These are phyloP conservation scores for Lentinula sp. DNA, from an alignment of 768 basidiomycete species.

Conservation along the genomic window DNA sequence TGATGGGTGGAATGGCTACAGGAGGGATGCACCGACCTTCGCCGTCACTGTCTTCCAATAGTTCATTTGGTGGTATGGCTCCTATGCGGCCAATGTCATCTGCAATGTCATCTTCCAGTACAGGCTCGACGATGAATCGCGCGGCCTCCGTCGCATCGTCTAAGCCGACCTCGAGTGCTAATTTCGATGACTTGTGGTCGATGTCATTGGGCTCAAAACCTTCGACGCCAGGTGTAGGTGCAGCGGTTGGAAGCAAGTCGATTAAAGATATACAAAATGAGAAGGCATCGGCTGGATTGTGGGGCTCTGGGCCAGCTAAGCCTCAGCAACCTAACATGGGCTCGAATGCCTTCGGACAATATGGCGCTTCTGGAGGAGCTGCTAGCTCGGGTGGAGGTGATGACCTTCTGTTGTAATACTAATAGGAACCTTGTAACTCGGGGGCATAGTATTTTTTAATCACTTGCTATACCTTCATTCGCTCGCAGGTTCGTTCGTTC, in stretches of 20 bases:
- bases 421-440: neutral
- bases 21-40: slow-evolving; percentile 29
- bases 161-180: slow-evolving; percentile 32
- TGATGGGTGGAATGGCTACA: slow-evolving; percentile 14
- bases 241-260: neutral
- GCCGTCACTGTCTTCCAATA: slow-evolving; percentile 26
- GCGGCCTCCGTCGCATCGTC: slow-evolving; percentile 16
- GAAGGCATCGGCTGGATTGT: slow-evolving; percentile 54
- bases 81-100: slow-evolving; percentile 20
- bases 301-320: slow-evolving; percentile 42
- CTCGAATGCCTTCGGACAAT: slow-evolving; percentile 24
- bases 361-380: slow-evolving; percentile 12
- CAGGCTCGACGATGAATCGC: slow-evolving; percentile 10
- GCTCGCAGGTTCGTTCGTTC: neutral
- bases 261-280: slow-evolving; percentile 8
- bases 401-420: slow-evolving; percentile 37
- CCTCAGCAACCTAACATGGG: slow-evolving; percentile 9
- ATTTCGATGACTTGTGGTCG: slow-evolving; percentile 88
- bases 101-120: slow-evolving; percentile 13
- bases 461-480: neutral
- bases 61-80: slow-evolving; percentile 22
- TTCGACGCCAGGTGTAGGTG: slow-evolving; percentile 16
- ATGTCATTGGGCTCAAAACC: slow-evolving; percentile 64
- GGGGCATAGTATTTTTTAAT: neutral
- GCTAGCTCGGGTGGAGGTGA: slow-evolving; percentile 25